These are phyloP conservation scores for Talinum fruticosum DNA, from an alignment of 148 eudicot species.

Conservation along the genomic window DNA sequence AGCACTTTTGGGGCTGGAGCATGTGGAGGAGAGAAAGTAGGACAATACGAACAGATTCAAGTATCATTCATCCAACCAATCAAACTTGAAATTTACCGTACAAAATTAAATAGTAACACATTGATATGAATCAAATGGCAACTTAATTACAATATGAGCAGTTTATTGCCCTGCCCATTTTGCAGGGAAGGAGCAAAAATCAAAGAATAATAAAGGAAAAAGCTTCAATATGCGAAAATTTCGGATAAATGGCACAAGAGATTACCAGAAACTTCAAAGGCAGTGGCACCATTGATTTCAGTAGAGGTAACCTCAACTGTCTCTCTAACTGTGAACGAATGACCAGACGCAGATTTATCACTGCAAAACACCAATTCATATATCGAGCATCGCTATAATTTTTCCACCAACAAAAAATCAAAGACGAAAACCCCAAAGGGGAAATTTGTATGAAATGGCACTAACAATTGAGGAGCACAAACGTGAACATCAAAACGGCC, in stretches of 20 bases:
- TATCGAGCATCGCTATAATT: not conserved
- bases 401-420: not conserved
- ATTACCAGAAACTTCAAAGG: conserved; percentile 87
- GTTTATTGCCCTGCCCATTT: too few relatives aligned
- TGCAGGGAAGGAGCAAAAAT: not conserved
- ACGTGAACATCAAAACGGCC: conserved; percentile 62
- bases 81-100: not conserved
- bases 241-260: not conserved
- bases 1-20: not conserved
- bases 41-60: not conserved
- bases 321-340: conserved; percentile 72
- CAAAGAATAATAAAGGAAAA: not conserved
- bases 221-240: not conserved
- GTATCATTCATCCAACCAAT: not conserved
- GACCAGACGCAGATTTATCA: conserved; percentile 84
- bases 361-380: conserved; percentile 29
- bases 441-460: not conserved
- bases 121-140: not conserved
- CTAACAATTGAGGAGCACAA: conserved; percentile 91
- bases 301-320: conserved; percentile 65
- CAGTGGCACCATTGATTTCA: conserved; percentile 69
- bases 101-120: not conserved
- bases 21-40: not conserved
- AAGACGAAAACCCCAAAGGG: not conserved
- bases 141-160: not conserved